Evolutionary conservation across 768 basidiomycete species (phyloP).

Genomic region (Pholiota microspora): DNA sequence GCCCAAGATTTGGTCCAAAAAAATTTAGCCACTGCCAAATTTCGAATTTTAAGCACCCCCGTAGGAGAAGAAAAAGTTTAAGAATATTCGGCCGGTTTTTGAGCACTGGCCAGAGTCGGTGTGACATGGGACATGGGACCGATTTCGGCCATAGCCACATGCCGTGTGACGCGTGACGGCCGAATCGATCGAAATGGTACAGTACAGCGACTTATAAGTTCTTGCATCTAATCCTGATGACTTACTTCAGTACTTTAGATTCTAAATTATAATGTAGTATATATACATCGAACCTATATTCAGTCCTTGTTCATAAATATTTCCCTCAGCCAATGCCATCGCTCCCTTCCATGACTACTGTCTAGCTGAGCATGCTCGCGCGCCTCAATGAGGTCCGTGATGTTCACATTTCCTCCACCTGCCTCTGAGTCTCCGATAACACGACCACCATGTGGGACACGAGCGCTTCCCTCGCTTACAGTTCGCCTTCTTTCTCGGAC

Average conservation of each 20-base stretch:
- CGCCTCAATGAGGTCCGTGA: neutral
- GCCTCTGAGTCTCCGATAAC: slow-evolving; percentile 10
- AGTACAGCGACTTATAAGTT: no score
- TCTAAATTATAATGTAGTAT: neutral
- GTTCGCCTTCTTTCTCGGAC: slow-evolving; percentile 38
- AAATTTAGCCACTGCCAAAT: no score
- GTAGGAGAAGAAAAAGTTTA: no score
- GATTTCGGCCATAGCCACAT: no score
- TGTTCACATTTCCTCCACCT: neutral
- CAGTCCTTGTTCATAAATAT: slow-evolving; percentile 15
- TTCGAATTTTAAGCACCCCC: no score
- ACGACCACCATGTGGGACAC: neutral
- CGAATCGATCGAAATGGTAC: no score
- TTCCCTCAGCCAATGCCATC: slow-evolving; percentile 30
- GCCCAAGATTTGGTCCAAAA: no score
- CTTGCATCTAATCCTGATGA: no score
- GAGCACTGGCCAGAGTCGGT: no score
- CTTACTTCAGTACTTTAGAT: neutral
- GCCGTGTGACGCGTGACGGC: no score
- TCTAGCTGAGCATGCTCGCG: slow-evolving; percentile 2
- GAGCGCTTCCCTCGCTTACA: slow-evolving; percentile 41
- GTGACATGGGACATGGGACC: no score
- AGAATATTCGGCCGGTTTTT: no score
- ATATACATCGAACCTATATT: slow-evolving; percentile 4
- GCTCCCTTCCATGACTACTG: slow-evolving; percentile 4